phyloP scores from a whole-genome alignment of 2,329 filamentous ascomycete genomes.

The Davidsoniella neocaledoniae region DNA sequence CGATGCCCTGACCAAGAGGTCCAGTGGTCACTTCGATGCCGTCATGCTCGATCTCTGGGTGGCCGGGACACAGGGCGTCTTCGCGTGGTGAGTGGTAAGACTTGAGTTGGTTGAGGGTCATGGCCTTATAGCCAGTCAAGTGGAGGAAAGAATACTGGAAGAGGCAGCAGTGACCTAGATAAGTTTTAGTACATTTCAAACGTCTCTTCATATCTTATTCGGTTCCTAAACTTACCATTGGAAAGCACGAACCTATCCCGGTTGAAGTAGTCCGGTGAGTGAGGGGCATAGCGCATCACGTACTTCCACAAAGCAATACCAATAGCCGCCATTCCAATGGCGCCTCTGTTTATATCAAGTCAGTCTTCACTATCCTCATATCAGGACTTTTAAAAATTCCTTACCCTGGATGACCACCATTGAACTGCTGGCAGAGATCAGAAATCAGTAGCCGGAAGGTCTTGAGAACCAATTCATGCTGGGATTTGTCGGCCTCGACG shows the following conservation, averaged over 20 bases:
- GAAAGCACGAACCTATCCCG: constrained; percentile 46
- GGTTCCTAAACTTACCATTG: constrained; percentile 41
- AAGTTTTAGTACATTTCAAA: too few relatives aligned
- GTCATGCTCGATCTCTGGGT: constrained; percentile 40
- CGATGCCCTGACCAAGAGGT: constrained; percentile 41
- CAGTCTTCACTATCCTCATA: neutral
- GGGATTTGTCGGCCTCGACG: neutral
- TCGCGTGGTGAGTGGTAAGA: constrained; percentile 29
- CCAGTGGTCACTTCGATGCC: constrained; percentile 44
- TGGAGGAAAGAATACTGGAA: constrained; percentile 38
- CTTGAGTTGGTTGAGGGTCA: constrained; percentile 41
- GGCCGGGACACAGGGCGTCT: constrained; percentile 36
- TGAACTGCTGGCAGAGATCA: constrained; percentile 54
- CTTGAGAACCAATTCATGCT: constrained; percentile 33
- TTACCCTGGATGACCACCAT: constrained; percentile 51
- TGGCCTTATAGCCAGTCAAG: constrained; percentile 33
- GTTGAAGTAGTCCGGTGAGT: constrained; percentile 40
- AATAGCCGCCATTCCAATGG: constrained; percentile 45
- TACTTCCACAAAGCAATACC: constrained; percentile 45
- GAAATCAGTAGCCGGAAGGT: constrained; percentile 47
- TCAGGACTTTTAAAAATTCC: constrained; percentile 12
- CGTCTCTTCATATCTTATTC: constrained; percentile 20
- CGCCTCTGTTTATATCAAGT: constrained; percentile 18
- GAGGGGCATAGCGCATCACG: constrained; percentile 41
- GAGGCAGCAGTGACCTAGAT: constrained; percentile 28